These are phyloP conservation scores for Zea luxurians DNA, from an alignment of 176 grass and related monocot genomes.

Conservation along the genomic window DNA sequence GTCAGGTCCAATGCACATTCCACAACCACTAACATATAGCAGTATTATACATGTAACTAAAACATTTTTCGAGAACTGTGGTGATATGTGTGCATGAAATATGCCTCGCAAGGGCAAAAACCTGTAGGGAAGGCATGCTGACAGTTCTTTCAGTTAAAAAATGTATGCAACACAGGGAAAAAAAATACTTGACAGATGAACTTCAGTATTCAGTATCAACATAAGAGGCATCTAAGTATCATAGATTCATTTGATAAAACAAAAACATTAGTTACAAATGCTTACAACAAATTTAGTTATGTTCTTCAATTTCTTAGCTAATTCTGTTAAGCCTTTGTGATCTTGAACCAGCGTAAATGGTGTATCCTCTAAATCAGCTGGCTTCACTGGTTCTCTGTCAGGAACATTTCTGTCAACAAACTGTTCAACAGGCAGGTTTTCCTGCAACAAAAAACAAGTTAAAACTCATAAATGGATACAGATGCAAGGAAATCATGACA, in stretches of 20 bases:
- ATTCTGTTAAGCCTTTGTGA: constrained; percentile 60
- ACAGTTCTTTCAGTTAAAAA: neutral
- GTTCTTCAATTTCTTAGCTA: constrained; percentile 76
- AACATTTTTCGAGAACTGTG: constrained; percentile 20
- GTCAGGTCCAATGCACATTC: constrained; percentile 2
- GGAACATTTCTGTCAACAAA: constrained; percentile 73
- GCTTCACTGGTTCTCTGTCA: constrained; percentile 71
- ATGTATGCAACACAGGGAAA: neutral
- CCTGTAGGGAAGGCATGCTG: constrained; percentile 3
- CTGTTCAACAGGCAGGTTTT: constrained; percentile 58
- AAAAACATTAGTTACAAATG: constrained; percentile 27
- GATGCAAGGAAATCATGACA: constrained; percentile 13
- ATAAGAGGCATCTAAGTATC: constrained; percentile 11
- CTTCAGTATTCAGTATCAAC: neutral
- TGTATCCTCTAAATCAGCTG: constrained; percentile 62
- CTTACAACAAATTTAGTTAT: constrained; percentile 93
- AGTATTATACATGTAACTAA: neutral
- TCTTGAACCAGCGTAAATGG: constrained; percentile 83
- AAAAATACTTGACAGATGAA: constrained; percentile 6
- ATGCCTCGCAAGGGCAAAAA: neutral
- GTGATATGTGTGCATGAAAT: neutral
- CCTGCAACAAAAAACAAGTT: constrained; percentile 47
- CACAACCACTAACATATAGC: constrained; percentile 4
- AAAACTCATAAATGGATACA: constrained; percentile 23
- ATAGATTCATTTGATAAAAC: constrained; percentile 25